Base-by-base conservation (phyloP, 1,284 basidiomycete genomes). In the Ustilago shanxiensis region DNA sequence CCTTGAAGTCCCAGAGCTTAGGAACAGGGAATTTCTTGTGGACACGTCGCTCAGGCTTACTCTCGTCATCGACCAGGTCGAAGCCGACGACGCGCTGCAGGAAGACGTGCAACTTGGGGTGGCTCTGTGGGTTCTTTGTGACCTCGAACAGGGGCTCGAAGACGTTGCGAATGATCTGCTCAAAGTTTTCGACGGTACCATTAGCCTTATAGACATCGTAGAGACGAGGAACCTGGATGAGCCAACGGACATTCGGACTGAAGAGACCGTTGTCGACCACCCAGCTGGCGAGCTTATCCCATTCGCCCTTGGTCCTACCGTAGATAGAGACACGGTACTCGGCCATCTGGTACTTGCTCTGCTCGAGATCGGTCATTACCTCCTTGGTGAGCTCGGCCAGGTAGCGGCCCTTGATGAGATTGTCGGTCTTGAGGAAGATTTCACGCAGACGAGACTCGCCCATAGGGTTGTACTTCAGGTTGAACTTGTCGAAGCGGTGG, bases 221-320 rank as follows among this genome's bases (percentile, higher is more conserved):
- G 70, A 99, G 87, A 2, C 97, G 91, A 2, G 97, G 97, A 14
- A 99, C 89, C 87, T 99, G 97, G 80, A 99, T 93, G 58, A 99
- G 90, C 97, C 97, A 99, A 58, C 97, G 91, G 35, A 99, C 94
- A 83, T 99, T 99, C 86, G 98, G 95, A 9, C 95, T 98, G 86
- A 91, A 94, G 14, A 99, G 89, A 86, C 95, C 94, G 88, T 98
- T 91, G 85, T 93, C 90, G 83, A 98, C 91, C 59, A 99, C 92
- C 97, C 97, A 99, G 88, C 92, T 92, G 8, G 97, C 96, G 6
- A 99, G 89, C 85, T 98, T 98, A 88, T 99, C 97, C 97, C 97
- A 99, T 87, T 99, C 97, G 72, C 91, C 84, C 45, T 86, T 66
- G 65, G 87, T 88, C 7, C 57, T 91, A 9, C 95, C 97, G 81